Conservation (phyloP, 176 grass and related monocot genomes). For the Aegilops umbellulata region DNA sequence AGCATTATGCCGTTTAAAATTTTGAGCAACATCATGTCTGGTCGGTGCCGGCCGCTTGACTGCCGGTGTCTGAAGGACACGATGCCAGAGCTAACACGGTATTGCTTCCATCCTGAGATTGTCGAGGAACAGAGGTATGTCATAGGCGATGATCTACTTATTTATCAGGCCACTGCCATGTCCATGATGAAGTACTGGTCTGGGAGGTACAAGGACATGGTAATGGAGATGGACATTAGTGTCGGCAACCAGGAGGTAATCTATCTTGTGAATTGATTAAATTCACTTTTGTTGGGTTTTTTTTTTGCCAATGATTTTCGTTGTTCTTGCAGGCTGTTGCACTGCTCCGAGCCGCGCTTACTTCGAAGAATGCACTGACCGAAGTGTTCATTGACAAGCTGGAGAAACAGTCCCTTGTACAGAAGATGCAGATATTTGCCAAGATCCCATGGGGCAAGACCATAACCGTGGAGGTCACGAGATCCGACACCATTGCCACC, state of each 20-base stretch:
- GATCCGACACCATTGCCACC: neutral
- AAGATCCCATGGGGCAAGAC: neutral
- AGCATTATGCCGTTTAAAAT: neutral
- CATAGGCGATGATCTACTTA: neutral
- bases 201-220: neutral
- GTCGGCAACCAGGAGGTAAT: neutral
- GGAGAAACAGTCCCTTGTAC: neutral
- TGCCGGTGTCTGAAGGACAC: neutral
- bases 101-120: neutral
- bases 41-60: neutral
- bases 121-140: rapidly evolving
- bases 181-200: neutral
- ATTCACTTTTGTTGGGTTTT: neutral
- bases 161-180: neutral
- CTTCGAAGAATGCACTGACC: neutral
- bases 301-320: neutral
- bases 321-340: neutral
- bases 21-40: neutral
- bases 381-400: conserved; percentile 8
- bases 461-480: neutral
- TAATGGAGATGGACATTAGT: neutral
- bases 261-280: neutral
- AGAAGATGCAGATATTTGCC: neutral
- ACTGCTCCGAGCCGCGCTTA: neutral
- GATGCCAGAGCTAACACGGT: neutral